Conservation (phyloP, 148 eudicot species). For the Nepenthes mirabilis region DNA sequence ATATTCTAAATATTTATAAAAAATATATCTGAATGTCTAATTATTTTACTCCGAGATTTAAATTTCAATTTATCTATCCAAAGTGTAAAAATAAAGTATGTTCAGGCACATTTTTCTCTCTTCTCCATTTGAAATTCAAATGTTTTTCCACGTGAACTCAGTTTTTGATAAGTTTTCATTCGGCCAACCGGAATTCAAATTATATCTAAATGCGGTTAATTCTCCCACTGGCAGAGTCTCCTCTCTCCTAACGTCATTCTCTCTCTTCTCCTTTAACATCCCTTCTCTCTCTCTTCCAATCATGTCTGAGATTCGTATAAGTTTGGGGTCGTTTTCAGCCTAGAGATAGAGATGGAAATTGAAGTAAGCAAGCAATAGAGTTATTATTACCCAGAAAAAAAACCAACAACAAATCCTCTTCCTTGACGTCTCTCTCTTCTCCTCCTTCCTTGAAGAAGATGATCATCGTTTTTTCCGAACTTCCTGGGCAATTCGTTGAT, state of each 20-base stretch:
- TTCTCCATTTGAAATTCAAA: too few relatives aligned
- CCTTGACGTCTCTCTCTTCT: slow-evolving; percentile 31
- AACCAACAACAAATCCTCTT: slow-evolving; percentile 13
- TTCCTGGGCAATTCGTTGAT: not conserved
- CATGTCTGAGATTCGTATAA: slow-evolving; percentile 5
- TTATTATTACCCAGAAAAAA: not conserved
- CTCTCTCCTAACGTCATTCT: slow-evolving; percentile 13
- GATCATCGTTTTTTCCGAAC: not conserved
- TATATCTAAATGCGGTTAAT: slow-evolving; percentile 21
- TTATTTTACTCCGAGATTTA: too few relatives aligned
- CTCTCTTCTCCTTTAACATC: slow-evolving; percentile 9
- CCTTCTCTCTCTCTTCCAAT: slow-evolving; percentile 20
- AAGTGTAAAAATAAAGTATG: too few relatives aligned
- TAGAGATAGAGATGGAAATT: slow-evolving; percentile 2
- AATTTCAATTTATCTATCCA: too few relatives aligned
- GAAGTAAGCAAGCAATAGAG: slow-evolving; percentile 10
- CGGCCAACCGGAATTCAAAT: slow-evolving; percentile 19
- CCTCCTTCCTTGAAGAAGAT: slow-evolving; percentile 1
- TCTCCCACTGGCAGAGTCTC: slow-evolving; percentile 14
- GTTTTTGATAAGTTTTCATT: too few relatives aligned
- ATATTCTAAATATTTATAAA: too few relatives aligned
- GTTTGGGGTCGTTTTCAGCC: not conserved
- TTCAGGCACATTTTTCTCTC: too few relatives aligned
- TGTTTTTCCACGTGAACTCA: too few relatives aligned
- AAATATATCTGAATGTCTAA: too few relatives aligned